These are phyloP conservation scores for Begonia peltatifolia DNA, from an alignment of 306 rosid species.

Conservation along the genomic window DNA sequence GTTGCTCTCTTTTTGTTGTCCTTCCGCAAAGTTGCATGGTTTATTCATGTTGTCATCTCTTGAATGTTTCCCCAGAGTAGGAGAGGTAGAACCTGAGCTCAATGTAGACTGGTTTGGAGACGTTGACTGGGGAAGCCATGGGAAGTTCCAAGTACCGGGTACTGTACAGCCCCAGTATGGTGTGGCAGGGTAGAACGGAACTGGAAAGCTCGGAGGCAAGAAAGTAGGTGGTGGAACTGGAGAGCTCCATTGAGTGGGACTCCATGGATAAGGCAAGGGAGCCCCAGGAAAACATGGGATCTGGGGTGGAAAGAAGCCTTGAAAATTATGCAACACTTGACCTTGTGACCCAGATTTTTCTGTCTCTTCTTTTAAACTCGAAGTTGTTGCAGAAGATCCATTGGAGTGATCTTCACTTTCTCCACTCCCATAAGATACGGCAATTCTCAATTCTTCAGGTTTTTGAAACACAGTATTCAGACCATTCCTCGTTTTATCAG, in stretches of 20 bases:
- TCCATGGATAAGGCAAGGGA: constrained; percentile 42
- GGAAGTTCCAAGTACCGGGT: constrained; percentile 15
- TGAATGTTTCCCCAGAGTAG: constrained; percentile 59
- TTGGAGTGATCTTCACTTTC: constrained; percentile 16
- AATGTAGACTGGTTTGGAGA: constrained; percentile 12
- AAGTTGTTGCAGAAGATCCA: constrained; percentile 35
- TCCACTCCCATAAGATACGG: constrained; percentile 16
- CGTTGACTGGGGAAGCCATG: constrained; percentile 47
- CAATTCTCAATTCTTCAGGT: constrained; percentile 19
- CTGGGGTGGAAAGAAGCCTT: constrained; percentile 27
- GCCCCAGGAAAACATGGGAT: constrained; percentile 30
- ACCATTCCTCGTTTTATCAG: constrained; percentile 18
- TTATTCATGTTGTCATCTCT: constrained; percentile 35
- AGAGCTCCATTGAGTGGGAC: constrained; percentile 57
- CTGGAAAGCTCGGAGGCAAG: constrained; percentile 59
- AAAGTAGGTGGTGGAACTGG: constrained; percentile 37
- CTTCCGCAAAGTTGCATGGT: not conserved
- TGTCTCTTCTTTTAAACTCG: constrained; percentile 15
- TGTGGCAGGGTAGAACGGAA: constrained; percentile 38
- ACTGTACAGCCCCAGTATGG: constrained; percentile 34
- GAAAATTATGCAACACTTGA: constrained; percentile 21
- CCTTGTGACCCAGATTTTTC: constrained; percentile 23
- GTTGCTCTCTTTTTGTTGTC: not conserved
- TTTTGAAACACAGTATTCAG: constrained; percentile 4
- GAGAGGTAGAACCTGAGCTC: constrained; percentile 1